phyloP scores from a whole-genome alignment of 2,329 filamentous ascomycete genomes.

The Nakataea oryzae region DNA sequence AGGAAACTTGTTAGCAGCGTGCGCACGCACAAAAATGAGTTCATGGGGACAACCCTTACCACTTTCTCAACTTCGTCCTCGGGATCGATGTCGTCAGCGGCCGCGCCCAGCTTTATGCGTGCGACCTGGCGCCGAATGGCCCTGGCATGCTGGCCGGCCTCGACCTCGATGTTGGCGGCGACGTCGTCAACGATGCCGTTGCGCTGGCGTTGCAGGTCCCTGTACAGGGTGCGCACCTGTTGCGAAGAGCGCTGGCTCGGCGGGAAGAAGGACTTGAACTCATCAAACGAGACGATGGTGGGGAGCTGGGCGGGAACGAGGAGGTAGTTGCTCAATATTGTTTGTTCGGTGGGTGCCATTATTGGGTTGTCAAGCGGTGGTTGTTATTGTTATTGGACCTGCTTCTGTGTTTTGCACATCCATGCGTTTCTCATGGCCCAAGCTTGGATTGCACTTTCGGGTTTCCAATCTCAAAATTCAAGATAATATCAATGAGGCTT shows the following conservation, averaged over 20 bases:
- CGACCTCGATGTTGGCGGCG: slow-evolving; percentile 51
- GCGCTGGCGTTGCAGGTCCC: slow-evolving; percentile 68
- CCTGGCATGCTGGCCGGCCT: slow-evolving; percentile 47
- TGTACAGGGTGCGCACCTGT: slow-evolving; percentile 61
- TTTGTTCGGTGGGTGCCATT: slow-evolving; percentile 66
- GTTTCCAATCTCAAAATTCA: too few relatives aligned
- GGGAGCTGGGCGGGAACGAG: slow-evolving; percentile 66
- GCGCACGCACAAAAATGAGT: background rate
- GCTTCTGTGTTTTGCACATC: background rate
- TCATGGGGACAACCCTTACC: slow-evolving; percentile 23
- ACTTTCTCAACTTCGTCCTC: slow-evolving; percentile 53
- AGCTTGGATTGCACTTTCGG: background rate
- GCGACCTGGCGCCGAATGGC: slow-evolving; percentile 47
- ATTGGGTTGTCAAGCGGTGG: too few relatives aligned
- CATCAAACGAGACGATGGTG: slow-evolving; percentile 59
- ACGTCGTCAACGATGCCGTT: slow-evolving; percentile 59
- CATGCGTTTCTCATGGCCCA: background rate
- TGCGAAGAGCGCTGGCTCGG: slow-evolving; percentile 53
- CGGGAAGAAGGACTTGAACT: slow-evolving; percentile 72
- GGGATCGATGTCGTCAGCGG: slow-evolving; percentile 46
- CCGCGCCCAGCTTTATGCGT: slow-evolving; percentile 38
- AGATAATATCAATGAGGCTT: background rate
- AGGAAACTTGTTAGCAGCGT: background rate
- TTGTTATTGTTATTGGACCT: background rate
- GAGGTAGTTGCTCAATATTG: slow-evolving; percentile 69